These are phyloP conservation scores for Microsporum canis DNA, from an alignment of 2,329 filamentous ascomycete genomes.

Conservation along the genomic window DNA sequence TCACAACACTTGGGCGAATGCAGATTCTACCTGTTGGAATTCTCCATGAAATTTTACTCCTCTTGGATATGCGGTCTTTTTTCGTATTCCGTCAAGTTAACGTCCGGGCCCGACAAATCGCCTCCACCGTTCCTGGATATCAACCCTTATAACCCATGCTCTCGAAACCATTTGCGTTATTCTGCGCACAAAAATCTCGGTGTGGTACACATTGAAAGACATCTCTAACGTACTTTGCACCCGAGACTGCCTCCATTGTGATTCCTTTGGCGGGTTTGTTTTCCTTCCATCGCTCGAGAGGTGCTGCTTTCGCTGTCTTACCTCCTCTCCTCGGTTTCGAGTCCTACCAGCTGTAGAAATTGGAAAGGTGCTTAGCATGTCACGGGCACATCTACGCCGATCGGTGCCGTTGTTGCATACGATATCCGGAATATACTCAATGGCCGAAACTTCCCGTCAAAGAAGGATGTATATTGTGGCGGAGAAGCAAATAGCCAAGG, in stretches of 20 bases:
- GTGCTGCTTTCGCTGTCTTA: constrained; percentile 3
- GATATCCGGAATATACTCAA: constrained; percentile 3
- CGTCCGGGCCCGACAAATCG: constrained; percentile 2
- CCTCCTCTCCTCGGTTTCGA: background rate
- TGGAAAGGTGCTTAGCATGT: background rate
- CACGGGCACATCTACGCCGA: background rate
- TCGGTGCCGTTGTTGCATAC: constrained; percentile 2
- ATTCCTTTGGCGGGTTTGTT: constrained; percentile 8
- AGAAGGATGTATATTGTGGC: background rate
- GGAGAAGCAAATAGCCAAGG: background rate
- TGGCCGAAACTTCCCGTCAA: background rate
- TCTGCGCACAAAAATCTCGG: constrained; percentile 5
- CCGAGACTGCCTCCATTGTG: constrained; percentile 3
- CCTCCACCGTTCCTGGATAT: constrained; percentile 6
- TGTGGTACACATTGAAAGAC: constrained; percentile 6
- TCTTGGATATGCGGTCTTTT: constrained; percentile 5
- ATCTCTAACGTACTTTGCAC: constrained; percentile 4
- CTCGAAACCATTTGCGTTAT: constrained; percentile 6
- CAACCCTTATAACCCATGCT: constrained; percentile 2
- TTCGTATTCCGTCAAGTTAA: constrained; percentile 9
- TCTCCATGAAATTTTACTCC: background rate
- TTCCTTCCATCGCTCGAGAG: constrained; percentile 4
- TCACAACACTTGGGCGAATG: constrained; percentile 3
- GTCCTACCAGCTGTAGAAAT: background rate
- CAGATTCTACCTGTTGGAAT: constrained; percentile 6